Percentiles rank a stretch among this genome's conserved stretches.
Conservation (phyloP, 805 yeast species). For the Candida lessepsii region DNA sequence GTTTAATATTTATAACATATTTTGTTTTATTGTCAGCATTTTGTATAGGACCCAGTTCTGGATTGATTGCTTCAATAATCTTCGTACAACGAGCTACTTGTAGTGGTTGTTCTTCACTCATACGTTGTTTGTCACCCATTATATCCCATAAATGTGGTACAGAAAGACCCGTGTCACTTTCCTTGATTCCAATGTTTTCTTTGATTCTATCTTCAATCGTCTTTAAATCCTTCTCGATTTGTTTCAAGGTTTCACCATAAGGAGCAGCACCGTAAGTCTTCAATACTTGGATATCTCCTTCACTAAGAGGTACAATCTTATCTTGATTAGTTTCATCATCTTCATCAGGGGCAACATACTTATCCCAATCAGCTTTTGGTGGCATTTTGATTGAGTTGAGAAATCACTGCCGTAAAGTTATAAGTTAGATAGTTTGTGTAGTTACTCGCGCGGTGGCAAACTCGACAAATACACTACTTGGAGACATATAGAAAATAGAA, state of each 20-base stretch:
- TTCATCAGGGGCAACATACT: slow-evolving; percentile 85
- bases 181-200: slow-evolving; percentile 91
- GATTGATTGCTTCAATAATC: slow-evolving; percentile 67
- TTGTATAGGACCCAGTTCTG: slow-evolving; percentile 32
- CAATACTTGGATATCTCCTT: slow-evolving; percentile 95
- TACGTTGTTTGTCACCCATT: slow-evolving; percentile 89
- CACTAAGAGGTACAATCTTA: slow-evolving; percentile 82
- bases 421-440: no score
- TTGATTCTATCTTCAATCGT: slow-evolving; percentile 83
- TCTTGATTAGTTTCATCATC: slow-evolving; percentile 62
- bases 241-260: slow-evolving; percentile 76
- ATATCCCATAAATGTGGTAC: slow-evolving; percentile 98
- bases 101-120: slow-evolving; percentile 90
- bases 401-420: no score
- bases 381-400: slow-evolving; percentile 7
- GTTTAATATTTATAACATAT: slow-evolving; percentile 95
- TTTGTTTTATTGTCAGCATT: slow-evolving; percentile 84
- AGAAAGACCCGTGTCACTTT: slow-evolving; percentile 96
- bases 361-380: slow-evolving; percentile 98
- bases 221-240: slow-evolving; percentile 82
- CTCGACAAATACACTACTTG: slow-evolving; percentile 1
- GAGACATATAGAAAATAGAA: no score
- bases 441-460: slow-evolving; percentile 6
- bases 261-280: slow-evolving; percentile 99
- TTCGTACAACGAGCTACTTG: slow-evolving; percentile 99